phyloP scores from a whole-genome alignment of 805 yeast species.

The Monosporozyma aerobia region DNA sequence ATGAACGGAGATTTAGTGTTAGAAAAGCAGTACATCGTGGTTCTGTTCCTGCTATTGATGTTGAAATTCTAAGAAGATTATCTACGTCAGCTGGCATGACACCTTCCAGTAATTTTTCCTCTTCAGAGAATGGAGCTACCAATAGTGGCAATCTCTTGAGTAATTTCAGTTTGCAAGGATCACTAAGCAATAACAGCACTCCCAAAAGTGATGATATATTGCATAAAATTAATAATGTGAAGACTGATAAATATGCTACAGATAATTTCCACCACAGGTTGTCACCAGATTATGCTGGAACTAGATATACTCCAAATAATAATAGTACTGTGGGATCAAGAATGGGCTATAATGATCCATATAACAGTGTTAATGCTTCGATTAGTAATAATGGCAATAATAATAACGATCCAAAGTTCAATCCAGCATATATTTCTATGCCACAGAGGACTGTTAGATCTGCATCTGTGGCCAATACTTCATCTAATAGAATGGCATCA shows the following conservation, averaged over 20 bases:
- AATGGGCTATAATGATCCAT: background rate
- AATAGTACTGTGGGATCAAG: background rate
- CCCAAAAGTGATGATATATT: background rate
- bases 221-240: background rate
- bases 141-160: background rate
- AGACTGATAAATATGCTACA: background rate
- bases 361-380: background rate
- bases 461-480: background rate
- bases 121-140: background rate
- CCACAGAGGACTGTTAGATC: background rate
- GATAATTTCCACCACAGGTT: background rate
- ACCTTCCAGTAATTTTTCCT: background rate
- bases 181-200: background rate
- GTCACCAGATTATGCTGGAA: background rate
- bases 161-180: background rate
- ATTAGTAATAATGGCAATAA: background rate
- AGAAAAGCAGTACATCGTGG: conserved; percentile 19
- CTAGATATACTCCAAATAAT: background rate
- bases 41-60: conserved; percentile 22
- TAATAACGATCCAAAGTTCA: background rate
- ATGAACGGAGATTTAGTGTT: conserved; percentile 14
- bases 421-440: background rate
- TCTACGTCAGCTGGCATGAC: conserved; percentile 6
- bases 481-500: background rate
- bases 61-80: conserved; percentile 18